A percentile compares a stretch with the other conserved stretches of the same genome.
phyloP scores from a whole-genome alignment of 176 grass and related monocot species.

The Hordeum vulgare region DNA sequence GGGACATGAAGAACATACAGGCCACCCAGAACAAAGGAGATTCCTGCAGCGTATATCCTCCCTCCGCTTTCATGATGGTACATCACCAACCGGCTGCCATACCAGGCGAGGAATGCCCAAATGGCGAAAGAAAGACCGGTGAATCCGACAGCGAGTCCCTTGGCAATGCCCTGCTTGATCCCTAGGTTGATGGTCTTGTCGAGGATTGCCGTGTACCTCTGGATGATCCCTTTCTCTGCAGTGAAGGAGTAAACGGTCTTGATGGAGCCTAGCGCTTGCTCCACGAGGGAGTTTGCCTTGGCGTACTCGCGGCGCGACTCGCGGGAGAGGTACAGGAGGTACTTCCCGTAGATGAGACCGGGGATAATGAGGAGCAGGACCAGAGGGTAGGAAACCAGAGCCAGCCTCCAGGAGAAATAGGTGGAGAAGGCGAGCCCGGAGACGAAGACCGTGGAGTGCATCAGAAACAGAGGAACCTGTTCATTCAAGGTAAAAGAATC shows the following conservation, averaged over 20 bases:
- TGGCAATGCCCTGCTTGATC: slow-evolving; percentile 93
- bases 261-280: slow-evolving; percentile 80
- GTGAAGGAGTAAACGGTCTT: slow-evolving; percentile 98
- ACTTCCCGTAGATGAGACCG: slow-evolving; percentile 91
- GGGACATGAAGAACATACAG: slow-evolving; percentile 47
- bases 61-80: slow-evolving; percentile 76
- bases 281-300: slow-evolving; percentile 67
- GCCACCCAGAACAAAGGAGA: slow-evolving; percentile 94
- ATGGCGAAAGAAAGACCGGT: slow-evolving; percentile 81
- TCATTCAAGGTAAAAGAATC: background rate
- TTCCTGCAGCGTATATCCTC: slow-evolving; percentile 88
- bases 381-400: slow-evolving; percentile 79
- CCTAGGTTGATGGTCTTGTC: slow-evolving; percentile 79
- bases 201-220: slow-evolving; percentile 56
- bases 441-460: slow-evolving; percentile 89
- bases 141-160: slow-evolving; percentile 80
- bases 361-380: slow-evolving; percentile 88
- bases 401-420: slow-evolving; percentile 96
- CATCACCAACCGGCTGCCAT: slow-evolving; percentile 81
- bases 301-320: slow-evolving; percentile 47
- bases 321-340: slow-evolving; percentile 73
- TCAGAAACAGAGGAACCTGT: slow-evolving; percentile 92
- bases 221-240: slow-evolving; percentile 70
- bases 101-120: slow-evolving; percentile 97
- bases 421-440: slow-evolving; percentile 75